These are phyloP conservation scores for Alternaria ethzedia DNA, from an alignment of 2,329 filamentous ascomycete genomes.

Conservation along the genomic window DNA sequence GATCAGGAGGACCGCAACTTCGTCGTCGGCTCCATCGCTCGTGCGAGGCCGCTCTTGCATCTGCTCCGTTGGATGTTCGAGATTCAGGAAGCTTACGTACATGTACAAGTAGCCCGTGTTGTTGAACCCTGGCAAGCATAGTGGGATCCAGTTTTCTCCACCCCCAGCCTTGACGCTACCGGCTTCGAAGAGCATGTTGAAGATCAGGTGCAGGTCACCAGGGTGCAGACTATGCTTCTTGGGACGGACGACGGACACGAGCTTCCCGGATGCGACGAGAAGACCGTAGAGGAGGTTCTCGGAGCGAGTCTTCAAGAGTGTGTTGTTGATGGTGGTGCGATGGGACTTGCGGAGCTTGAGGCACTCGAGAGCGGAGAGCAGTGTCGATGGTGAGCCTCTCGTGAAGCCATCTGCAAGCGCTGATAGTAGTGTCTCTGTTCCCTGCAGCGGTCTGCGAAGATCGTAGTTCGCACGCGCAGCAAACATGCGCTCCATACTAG, in stretches of 20 bases:
- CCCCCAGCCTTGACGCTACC: conserved; percentile 87
- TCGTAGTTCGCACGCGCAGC: conserved; percentile 92
- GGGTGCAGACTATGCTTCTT: conserved; percentile 95
- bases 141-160: conserved; percentile 97
- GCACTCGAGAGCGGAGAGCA: conserved; percentile 91
- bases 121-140: conserved; percentile 96
- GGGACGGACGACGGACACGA: conserved; percentile 93
- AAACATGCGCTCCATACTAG: conserved; percentile 85
- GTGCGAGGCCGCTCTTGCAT: conserved; percentile 50
- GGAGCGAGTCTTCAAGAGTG: conserved; percentile 78
- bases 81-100: conserved; percentile 95
- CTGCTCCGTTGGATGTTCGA: conserved; percentile 55
- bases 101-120: conserved; percentile 97
- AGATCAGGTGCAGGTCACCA: conserved; percentile 92
- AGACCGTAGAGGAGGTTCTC: conserved; percentile 88
- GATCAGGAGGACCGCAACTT: conserved; percentile 89
- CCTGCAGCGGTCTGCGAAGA: conserved; percentile 84
- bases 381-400: conserved; percentile 83
- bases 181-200: conserved; percentile 99
- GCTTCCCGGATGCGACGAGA: conserved; percentile 87
- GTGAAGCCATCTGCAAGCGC: conserved; percentile 95
- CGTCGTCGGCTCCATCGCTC: conserved; percentile 62
- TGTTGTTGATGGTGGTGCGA: conserved; percentile 83
- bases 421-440: conserved; percentile 88
- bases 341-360: conserved; percentile 90